Evolutionary conservation across 2,329 filamentous ascomycete species (phyloP), one percentile per base, ranked within the genome.

Genomic region (Chlorencoelia australis): DNA sequence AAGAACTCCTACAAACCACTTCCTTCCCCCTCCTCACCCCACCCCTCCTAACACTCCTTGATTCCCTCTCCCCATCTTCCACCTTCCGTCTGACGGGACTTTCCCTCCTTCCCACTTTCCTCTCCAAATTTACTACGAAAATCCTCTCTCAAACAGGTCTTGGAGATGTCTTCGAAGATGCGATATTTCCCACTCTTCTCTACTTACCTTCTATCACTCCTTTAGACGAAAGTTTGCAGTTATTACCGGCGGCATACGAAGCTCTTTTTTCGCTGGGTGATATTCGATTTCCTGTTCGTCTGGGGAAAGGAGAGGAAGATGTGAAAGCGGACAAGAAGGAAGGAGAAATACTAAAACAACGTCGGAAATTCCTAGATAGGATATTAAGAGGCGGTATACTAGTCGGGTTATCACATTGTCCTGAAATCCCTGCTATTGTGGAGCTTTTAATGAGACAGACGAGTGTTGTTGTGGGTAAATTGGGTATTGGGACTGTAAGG

Each of bases 201-300:
- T 83, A 77, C 49, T 67, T 94, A 5, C 88, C 89, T 0, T 75
- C 69, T 9, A 63, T 94, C 27, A 94, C 85, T 0, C 76, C 82
- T 0, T 80, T 84, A 50, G 55, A 67, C 0, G 82, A 91, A 38
- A 82, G 82, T 4, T 53, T 82, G 2, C 51, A 54, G 2, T 61
- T 95, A 3, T 68, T 94, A 1, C 52, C 58, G 5, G 65, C 68
- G 5, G 75, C 81, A 1, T 93, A 87, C 46, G 65, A 69, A 6
- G 76, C 78, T 2, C 64, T 94, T 3, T 60, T 82, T 13, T 60
- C 62, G 0, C 66, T 94, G 5, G 56, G 65, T 4, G 40, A 45
- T 30, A 37, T 41, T 1, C 44, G 41, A 14, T 56, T 42, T 21
- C 16, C 38, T 37, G 10, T 40, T 27, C 16, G n/a, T n/a, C 42